Percentiles rank a stretch among this genome's conserved stretches.
Evolutionary conservation across 768 basidiomycete genomes (phyloP).

Genomic region (Tephrocybe sp.): DNA sequence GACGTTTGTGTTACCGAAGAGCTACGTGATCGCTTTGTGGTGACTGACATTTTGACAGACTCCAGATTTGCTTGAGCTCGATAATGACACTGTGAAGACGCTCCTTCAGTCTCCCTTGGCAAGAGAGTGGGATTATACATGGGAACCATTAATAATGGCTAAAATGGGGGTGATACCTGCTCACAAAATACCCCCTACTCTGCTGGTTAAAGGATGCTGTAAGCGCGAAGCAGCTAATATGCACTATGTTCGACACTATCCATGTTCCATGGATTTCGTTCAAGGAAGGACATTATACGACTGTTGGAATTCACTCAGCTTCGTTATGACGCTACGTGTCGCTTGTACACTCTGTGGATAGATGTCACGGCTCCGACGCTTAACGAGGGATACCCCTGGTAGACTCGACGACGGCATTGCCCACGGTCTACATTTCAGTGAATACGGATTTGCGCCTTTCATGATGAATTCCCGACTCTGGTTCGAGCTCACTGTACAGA

Average conservation of each 20-base stretch:
- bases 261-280: constrained; percentile 23
- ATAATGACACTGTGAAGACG: background rate
- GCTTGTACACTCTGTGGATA: constrained; percentile 26
- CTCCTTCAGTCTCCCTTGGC: constrained; percentile 1
- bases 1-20: background rate
- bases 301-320: constrained; percentile 21
- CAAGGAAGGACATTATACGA: constrained; percentile 19
- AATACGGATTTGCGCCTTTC: constrained; percentile 1
- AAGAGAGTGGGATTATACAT: background rate
- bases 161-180: background rate
- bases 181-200: constrained; percentile 2
- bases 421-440: background rate
- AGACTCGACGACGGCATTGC: background rate
- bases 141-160: background rate
- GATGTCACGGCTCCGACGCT: constrained; percentile 21
- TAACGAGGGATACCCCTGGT: constrained; percentile 4
- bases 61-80: background rate
- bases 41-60: background rate
- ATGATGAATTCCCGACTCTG: background rate
- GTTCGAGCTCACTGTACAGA: background rate
- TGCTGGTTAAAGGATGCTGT: background rate
- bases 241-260: constrained; percentile 5
- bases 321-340: constrained; percentile 19
- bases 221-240: constrained; percentile 1
- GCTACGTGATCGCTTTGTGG: background rate